Evolutionary conservation across 768 basidiomycete genomes (phyloP), one percentile per base, ranked within the genome.

Genomic region (Mycena kentingensis): DNA sequence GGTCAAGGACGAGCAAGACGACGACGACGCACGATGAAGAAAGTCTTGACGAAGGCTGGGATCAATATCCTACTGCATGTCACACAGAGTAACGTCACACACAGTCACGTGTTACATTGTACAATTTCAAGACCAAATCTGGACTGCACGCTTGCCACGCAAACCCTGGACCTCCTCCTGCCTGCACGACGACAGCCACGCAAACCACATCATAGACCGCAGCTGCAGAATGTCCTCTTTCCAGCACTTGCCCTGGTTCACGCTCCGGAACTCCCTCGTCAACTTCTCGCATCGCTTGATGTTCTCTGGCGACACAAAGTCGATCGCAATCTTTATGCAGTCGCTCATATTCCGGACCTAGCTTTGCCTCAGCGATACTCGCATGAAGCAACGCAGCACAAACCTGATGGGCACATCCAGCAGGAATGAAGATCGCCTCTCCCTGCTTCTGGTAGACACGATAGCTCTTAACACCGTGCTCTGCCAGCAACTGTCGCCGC

Each of bases 251-350:
- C 81, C 81, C 67, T 87, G 84, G 64, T 96, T 96, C 71, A 95
- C 90, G 65, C 86, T 84, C 52, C 94, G 80, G 71, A 97, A 97
- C 72, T 98, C 94, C 60, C 78, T 76, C 54, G 90, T 94, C 49
- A 98, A 77, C 67, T 78, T 77, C 69, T 90, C 90, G 69, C 95
- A 98, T 28, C 92, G 82, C 42, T 73, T 75, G 32, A 98, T 85
- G 66, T 96, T 97, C 74, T 97, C 91, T 36, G 93, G 88, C 76
- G 88, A 91, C 58, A 97, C 93, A 68, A 93, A 98, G 70, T 98
- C 95, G 62, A 88, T 80, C 25, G 95, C 94, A 46, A 97, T 91
- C 73, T 98, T 98, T 74, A 98, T 85, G 63, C 91, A 95, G 68
- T 97, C 93, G n/a, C 92, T 80, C 45, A 94, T 72, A 66, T 98